phyloP scores from a whole-genome alignment of 345 rosid genomes.

The Sisymbrium altissimum region DNA sequence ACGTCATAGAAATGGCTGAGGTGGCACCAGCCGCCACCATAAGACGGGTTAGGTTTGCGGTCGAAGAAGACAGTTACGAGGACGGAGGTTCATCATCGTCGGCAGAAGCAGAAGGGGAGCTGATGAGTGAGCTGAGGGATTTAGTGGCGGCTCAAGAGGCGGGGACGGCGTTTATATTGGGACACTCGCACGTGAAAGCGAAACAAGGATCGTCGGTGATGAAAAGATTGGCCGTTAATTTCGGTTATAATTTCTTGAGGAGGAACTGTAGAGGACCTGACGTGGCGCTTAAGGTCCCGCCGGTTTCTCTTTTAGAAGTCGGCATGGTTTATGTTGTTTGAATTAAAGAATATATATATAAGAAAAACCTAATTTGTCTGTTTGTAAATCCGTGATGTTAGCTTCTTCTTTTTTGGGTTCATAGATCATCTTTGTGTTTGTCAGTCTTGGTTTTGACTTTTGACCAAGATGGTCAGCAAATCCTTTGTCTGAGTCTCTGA shows the following conservation, averaged over 20 bases:
- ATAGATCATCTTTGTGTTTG: neutral
- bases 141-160: constrained; percentile 68
- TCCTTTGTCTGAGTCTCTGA: neutral
- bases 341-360: neutral
- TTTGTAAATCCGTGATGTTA: constrained; percentile 22
- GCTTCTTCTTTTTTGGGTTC: neutral
- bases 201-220: constrained; percentile 88
- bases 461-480: neutral
- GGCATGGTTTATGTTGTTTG: constrained; percentile 95
- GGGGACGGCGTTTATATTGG: constrained; percentile 85
- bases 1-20: constrained; percentile 71
- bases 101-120: constrained; percentile 34
- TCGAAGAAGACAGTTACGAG: constrained; percentile 45
- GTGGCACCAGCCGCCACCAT: constrained; percentile 9
- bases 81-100: constrained; percentile 19
- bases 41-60: constrained; percentile 70
- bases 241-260: constrained; percentile 83
- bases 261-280: constrained; percentile 92
- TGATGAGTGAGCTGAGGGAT: constrained; percentile 69
- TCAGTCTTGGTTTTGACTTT: neutral
- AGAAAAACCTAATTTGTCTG: neutral
- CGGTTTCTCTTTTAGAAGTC: constrained; percentile 81
- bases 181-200: constrained; percentile 90
- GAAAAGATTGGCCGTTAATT: constrained; percentile 68
- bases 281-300: constrained; percentile 89